A percentile compares a stretch with the other conserved stretches of the same genome.
Evolutionary conservation across 1,284 basidiomycete genomes (phyloP).

Genomic region (Erythrobasidium hasegawianum): DNA sequence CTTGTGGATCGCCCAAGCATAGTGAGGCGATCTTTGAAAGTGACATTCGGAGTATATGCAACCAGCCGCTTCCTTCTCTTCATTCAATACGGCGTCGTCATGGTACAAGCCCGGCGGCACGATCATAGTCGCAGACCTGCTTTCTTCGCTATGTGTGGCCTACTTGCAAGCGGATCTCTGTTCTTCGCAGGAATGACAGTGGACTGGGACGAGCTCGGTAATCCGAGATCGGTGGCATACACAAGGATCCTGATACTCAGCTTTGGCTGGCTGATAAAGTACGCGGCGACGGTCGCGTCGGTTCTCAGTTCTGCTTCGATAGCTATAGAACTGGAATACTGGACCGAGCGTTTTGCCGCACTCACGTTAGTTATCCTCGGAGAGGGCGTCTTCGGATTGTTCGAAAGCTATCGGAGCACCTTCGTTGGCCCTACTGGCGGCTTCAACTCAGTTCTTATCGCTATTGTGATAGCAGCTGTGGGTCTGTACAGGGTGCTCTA

Average conservation of each 20-base stretch:
- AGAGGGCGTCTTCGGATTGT: slow-evolving; percentile 19
- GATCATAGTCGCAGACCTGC: slow-evolving; percentile 5
- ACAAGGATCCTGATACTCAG: slow-evolving; percentile 4
- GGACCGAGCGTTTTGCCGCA: slow-evolving; percentile 27
- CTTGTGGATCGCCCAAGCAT: background rate
- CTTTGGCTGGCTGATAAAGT: slow-evolving; percentile 11
- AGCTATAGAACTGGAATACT: slow-evolving; percentile 13
- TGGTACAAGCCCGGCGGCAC: slow-evolving; percentile 6
- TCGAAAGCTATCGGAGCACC: slow-evolving; percentile 17
- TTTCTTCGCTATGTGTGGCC: slow-evolving; percentile 12
- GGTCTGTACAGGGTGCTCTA: slow-evolving; percentile 20
- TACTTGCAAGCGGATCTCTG: background rate
- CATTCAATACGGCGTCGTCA: slow-evolving; percentile 18
- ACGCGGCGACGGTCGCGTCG: background rate
- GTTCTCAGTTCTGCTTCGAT: slow-evolving; percentile 1
- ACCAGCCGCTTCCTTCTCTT: slow-evolving; percentile 13
- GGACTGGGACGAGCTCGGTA: background rate
- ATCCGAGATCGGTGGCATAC: background rate
- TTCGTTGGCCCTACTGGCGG: slow-evolving; percentile 1
- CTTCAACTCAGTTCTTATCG: background rate
- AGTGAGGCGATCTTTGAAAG: slow-evolving; percentile 7
- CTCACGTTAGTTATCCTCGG: slow-evolving; percentile 23
- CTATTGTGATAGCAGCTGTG: slow-evolving; percentile 9
- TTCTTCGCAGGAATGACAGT: slow-evolving; percentile 14
- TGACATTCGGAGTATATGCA: slow-evolving; percentile 8